Evolutionary conservation across 2,329 filamentous ascomycete genomes (phyloP).

Genomic region (Hypoxylon sp.): DNA sequence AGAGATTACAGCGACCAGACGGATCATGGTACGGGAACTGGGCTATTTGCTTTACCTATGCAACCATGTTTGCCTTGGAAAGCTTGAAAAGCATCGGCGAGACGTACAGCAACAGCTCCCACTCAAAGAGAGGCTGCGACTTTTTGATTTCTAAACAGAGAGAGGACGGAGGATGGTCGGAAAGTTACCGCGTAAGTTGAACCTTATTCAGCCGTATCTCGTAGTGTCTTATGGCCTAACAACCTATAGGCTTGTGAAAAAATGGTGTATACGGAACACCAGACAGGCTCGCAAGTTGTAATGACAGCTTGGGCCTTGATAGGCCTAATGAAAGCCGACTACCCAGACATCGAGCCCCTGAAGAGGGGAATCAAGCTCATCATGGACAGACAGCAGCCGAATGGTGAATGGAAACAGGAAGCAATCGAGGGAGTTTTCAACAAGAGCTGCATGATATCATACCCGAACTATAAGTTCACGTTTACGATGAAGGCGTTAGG

Average conservation of each 20-base stretch:
- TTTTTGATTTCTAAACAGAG: constrained; percentile 90
- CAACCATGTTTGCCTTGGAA: constrained; percentile 95
- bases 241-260: constrained; percentile 77
- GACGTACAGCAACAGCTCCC: constrained; percentile 79
- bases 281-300: constrained; percentile 85
- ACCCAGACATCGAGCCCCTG: constrained; percentile 80
- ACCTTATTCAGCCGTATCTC: background rate
- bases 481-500: constrained; percentile 96
- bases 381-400: constrained; percentile 85
- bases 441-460: constrained; percentile 99
- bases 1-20: constrained; percentile 80
- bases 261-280: constrained; percentile 81
- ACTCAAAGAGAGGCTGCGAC: constrained; percentile 81
- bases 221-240: constrained; percentile 12
- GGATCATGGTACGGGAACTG: constrained; percentile 99
- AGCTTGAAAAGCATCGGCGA: constrained; percentile 86
- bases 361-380: constrained; percentile 83
- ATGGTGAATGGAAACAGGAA: constrained; percentile 96
- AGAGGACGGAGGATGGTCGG: constrained; percentile 94
- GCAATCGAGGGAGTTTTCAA: constrained; percentile 99
- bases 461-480: constrained; percentile 98
- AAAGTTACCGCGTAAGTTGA: constrained; percentile 80
- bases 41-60: constrained; percentile 99
- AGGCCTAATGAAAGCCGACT: constrained; percentile 84
- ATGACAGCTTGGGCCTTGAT: constrained; percentile 94